Percentiles rank a stretch among this genome's conserved stretches.
These are phyloP conservation scores for Tylopilus subfusipes DNA, from an alignment of 768 basidiomycete species.

Conservation along the genomic window DNA sequence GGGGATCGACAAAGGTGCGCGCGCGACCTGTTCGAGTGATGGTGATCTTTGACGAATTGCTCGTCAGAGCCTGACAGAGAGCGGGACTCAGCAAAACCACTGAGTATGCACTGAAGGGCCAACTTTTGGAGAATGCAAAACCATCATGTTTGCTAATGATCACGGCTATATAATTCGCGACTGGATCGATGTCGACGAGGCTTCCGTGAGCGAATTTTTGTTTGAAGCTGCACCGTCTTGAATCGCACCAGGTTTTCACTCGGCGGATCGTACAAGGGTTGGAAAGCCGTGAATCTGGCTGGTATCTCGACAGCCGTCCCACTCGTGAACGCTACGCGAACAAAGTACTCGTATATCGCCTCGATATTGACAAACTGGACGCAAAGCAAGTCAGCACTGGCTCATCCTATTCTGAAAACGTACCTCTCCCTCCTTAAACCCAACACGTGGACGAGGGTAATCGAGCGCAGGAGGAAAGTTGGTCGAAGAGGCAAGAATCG, in stretches of 20 bases:
- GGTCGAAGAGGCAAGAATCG: constrained; percentile 13
- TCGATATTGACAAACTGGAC: neutral
- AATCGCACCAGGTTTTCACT: neutral
- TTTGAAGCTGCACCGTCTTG: neutral
- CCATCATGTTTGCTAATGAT: neutral
- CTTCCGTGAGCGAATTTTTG: neutral
- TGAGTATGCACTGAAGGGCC: neutral
- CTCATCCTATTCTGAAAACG: neutral
- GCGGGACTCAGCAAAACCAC: neutral
- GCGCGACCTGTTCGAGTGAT: neutral
- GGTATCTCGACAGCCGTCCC: neutral
- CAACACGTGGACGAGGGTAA: neutral
- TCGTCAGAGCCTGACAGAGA: neutral
- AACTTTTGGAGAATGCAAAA: neutral
- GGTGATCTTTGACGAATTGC: neutral
- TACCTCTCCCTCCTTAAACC: neutral
- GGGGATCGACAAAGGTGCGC: neutral
- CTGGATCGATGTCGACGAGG: neutral
- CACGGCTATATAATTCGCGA: constrained; percentile 1
- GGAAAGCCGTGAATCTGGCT: constrained; percentile 2
- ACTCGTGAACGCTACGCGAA: neutral
- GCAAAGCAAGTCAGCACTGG: neutral
- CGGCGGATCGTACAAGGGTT: neutral
- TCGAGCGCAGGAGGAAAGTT: constrained; percentile 16
- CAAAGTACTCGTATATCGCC: neutral